Base-by-base conservation (phyloP, 2,329 filamentous ascomycete genomes). In the Cladophialophora chaetospira region DNA sequence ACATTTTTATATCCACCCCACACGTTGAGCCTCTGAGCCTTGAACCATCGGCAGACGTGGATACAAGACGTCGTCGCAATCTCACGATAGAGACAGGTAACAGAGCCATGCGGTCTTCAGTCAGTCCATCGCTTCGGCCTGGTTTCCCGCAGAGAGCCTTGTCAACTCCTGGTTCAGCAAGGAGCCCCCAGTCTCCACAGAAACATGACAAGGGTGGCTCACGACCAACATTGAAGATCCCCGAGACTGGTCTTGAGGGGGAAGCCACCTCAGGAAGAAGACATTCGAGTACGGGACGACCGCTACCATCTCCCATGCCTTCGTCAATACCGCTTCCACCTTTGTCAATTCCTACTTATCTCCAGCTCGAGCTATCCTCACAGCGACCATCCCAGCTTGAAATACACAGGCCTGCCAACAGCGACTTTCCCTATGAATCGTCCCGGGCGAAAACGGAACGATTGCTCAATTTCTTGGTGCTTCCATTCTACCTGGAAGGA, bases 391-490 rank as follows among this genome's bases (percentile, higher is more conserved):
- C 84, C 15, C 80, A 83, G 1, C 69, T 86, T 50, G 87, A 86
- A 65, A 85, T 87, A 35, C 83, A 86, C 65, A 80, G 81, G 9
- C 78, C 83, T 4, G 71, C 75, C 4, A 75, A 74, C 35, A 78
- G 72, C 60, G 83, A 86, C 59, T 83, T 83, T 21, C 91, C 91
- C 0, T 97, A 97, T 72, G 94, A 99, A 72, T 96, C 92, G 3
- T 93, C 90, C 19, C 88, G 88, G 26, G 83, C 96, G 67, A 97
- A 97, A 70, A 88, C 97, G 58, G 91, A 97, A 70, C 86, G 95
- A 35, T 79, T 99, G 10, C 82, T 90, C 63, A 97, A 97, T 70
- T 95, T 97, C 59, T 74, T 99, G 4, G 78, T 91, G 23, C 76
- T 99, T 3, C 91, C 93, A 0, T 82, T 85, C 0, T 89, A 88